Evolutionary conservation across 2,329 filamentous ascomycete species (phyloP).

Genomic region (Elsinoe ampelina): DNA sequence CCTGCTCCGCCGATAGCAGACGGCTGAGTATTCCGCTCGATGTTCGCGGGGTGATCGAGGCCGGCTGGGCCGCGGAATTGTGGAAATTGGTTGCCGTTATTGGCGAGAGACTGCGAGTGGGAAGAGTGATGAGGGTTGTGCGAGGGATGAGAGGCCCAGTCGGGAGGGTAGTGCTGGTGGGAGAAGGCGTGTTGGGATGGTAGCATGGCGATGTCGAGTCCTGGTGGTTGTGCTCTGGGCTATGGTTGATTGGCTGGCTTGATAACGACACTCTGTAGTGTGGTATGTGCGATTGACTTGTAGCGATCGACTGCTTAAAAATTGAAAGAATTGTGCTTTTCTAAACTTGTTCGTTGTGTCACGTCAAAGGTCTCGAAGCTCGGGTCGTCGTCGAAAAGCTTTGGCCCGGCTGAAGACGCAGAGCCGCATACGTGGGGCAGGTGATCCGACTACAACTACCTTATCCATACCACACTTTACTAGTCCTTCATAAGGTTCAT

Average conservation of each 20-base stretch:
- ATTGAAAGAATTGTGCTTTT: neutral
- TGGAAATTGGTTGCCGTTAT: constrained; percentile 24
- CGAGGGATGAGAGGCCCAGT: constrained; percentile 37
- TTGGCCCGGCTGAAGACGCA: neutral
- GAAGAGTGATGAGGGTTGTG: constrained; percentile 15
- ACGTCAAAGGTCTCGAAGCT: neutral
- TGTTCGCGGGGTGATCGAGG: constrained; percentile 8
- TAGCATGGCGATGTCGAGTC: constrained; percentile 15
- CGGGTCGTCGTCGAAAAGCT: neutral
- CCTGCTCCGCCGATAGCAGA: neutral
- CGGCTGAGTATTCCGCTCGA: constrained; percentile 1
- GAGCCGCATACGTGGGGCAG: too few species aligned
- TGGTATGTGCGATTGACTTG: neutral
- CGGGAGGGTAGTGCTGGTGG: constrained; percentile 46
- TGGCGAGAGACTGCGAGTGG: constrained; percentile 30
- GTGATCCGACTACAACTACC: too few species aligned
- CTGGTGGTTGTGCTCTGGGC: neutral
- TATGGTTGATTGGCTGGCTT: too few species aligned
- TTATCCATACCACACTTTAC: too few species aligned
- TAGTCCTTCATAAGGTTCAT: too few species aligned
- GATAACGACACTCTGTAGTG: too few species aligned
- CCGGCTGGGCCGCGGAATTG: constrained; percentile 12
- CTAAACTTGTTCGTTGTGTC: neutral
- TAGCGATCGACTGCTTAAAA: neutral
- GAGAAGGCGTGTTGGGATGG: constrained; percentile 49